A percentile compares a stretch with the other conserved stretches of the same genome.
Evolutionary conservation across 768 basidiomycete species (phyloP).

Genomic region (Paxillus involutus): DNA sequence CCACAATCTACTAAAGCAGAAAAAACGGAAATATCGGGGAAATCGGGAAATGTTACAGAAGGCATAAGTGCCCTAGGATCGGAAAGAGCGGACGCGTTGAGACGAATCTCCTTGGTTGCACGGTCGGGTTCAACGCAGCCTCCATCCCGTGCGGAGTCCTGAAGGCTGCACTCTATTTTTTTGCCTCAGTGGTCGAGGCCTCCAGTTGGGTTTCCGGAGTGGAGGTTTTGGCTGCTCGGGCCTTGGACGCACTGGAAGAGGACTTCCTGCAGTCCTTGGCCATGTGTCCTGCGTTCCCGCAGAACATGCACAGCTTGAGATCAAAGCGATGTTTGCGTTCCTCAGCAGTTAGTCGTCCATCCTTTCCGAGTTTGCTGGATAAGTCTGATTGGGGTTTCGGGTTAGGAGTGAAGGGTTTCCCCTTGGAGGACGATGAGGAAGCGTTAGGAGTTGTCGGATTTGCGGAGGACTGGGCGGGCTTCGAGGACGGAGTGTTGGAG

Average conservation of each 20-base stretch:
- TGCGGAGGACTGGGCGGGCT: too few species aligned
- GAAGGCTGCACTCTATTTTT: slow-evolving; percentile 1
- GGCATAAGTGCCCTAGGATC: background rate
- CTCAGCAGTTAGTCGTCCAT: background rate
- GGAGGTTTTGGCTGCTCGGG: background rate
- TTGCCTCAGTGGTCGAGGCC: background rate
- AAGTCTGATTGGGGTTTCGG: too few species aligned
- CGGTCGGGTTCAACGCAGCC: background rate
- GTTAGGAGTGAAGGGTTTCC: too few species aligned
- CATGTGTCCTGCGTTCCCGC: background rate
- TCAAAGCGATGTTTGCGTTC: background rate
- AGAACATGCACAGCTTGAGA: slow-evolving; percentile 7
- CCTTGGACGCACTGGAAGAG: background rate
- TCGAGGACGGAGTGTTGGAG: too few species aligned
- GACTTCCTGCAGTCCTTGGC: background rate
- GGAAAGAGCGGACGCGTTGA: slow-evolving; percentile 5
- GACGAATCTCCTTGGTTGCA: background rate
- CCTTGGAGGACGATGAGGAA: background rate
- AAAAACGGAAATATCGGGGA: background rate
- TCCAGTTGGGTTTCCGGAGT: background rate
- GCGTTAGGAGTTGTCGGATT: too few species aligned
- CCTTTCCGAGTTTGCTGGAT: too few species aligned
- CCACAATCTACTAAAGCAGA: background rate
- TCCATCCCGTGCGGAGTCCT: background rate
- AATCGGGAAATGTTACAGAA: background rate